Evolutionary conservation across 148 eudicot genomes (phyloP).

Genomic region (Vaccinium myrtillus): DNA sequence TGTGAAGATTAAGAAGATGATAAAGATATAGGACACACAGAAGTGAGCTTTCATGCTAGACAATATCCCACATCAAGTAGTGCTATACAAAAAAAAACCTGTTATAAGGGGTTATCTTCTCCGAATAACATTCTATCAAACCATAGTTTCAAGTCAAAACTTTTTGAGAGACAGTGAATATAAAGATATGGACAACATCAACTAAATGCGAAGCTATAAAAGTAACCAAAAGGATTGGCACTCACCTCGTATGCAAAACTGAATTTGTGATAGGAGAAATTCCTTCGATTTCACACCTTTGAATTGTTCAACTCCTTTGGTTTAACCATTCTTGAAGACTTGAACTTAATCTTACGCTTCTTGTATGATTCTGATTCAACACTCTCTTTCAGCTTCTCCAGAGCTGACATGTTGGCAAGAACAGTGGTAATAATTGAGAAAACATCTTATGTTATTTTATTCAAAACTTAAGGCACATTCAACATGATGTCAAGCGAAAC

Average conservation of each 20-base stretch:
- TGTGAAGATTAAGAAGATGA: neutral
- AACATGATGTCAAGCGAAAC: neutral
- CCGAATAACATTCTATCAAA: constrained; percentile 6
- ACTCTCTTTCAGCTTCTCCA: constrained; percentile 60
- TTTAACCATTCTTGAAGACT: constrained; percentile 26
- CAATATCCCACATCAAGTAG: neutral
- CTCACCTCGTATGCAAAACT: constrained; percentile 20
- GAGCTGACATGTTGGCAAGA: constrained; percentile 40
- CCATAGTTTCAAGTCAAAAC: neutral
- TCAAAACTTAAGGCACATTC: neutral
- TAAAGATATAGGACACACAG: neutral
- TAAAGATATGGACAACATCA: neutral
- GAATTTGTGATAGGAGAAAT: constrained; percentile 12
- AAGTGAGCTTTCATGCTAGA: neutral
- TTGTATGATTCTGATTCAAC: constrained; percentile 49
- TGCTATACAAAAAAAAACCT: neutral
- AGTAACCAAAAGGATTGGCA: neutral
- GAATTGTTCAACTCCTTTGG: constrained; percentile 10
- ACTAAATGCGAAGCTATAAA: neutral
- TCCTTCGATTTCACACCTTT: constrained; percentile 12
- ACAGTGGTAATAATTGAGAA: constrained; percentile 1
- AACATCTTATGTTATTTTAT: neutral
- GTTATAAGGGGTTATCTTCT: constrained; percentile 11
- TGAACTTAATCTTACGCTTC: constrained; percentile 47
- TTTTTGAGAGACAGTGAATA: neutral